Percentiles rank a stretch among this genome's conserved stretches.
Evolutionary conservation across 2,329 filamentous ascomycete genomes (phyloP).

Genomic region (Trichoderma brevicompactum): DNA sequence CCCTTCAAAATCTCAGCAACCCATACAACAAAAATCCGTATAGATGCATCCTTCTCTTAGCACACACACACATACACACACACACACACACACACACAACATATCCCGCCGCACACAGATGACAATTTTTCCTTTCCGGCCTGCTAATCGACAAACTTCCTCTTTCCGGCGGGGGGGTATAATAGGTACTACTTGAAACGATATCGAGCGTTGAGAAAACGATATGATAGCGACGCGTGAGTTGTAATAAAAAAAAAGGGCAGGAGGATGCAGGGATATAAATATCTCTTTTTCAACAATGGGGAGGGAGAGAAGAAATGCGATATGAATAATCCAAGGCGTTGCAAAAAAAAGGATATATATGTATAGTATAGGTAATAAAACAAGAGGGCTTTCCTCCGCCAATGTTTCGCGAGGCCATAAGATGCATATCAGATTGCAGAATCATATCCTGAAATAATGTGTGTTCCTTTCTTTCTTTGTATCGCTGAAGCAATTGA

Average conservation of each 20-base stretch:
- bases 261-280: not conserved
- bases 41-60: no score
- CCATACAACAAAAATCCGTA: no score
- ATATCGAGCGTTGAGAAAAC: conserved; percentile 81
- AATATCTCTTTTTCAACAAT: not conserved
- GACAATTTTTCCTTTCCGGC: not conserved
- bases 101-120: no score
- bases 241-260: conserved; percentile 24
- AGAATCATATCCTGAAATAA: not conserved
- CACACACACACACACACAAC: no score
- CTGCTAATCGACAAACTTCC: not conserved
- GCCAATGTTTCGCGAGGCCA: conserved; percentile 22
- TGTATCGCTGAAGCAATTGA: not conserved
- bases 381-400: not conserved
- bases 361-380: not conserved
- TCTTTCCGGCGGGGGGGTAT: conserved; percentile 1
- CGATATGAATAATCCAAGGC: no score
- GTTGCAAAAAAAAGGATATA: no score
- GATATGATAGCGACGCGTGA: conserved; percentile 63
- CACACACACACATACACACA: no score
- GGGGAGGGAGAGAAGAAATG: no score
- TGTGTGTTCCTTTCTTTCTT: not conserved
- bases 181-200: conserved; percentile 86
- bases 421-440: not conserved
- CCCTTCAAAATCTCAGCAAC: no score